Conservation (phyloP, 176 grass and related monocot species). For the Thalia dealbata region DNA sequence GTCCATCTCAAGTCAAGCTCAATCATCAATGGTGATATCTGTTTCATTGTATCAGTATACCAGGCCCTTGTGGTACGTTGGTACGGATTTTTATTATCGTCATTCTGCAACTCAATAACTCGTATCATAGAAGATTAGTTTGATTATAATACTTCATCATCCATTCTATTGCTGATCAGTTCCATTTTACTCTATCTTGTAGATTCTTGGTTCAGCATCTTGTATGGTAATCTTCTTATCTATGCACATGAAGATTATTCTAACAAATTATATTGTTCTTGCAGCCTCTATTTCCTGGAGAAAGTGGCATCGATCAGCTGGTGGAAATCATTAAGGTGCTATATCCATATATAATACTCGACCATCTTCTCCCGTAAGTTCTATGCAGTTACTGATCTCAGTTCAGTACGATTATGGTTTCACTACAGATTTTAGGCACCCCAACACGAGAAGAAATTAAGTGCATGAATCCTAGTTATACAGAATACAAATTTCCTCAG, state of each 20-base stretch:
- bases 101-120: too few relatives aligned
- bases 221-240: not conserved
- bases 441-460: conserved; percentile 21
- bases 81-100: too few relatives aligned
- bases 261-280: not conserved
- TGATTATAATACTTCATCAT: too few relatives aligned
- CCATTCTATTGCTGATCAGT: too few relatives aligned
- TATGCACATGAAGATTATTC: not conserved
- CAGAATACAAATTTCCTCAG: conserved; percentile 17
- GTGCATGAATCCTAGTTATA: conserved; percentile 17
- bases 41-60: too few relatives aligned
- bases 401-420: not conserved
- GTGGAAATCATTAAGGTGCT: conserved; percentile 23
- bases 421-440: conserved; percentile 4
- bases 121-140: not conserved
- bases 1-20: too few relatives aligned
- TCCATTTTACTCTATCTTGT: too few relatives aligned
- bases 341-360: not conserved
- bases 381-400: not conserved
- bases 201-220: too few relatives aligned
- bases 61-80: too few relatives aligned
- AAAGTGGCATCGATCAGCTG: conserved; percentile 20
- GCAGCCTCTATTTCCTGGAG: conserved; percentile 21
- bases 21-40: too few relatives aligned
- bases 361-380: not conserved